Evolutionary conservation across 805 yeast species (phyloP), one percentile per base, ranked within the genome.

Genomic region (Phaffomyces antillensis): DNA sequence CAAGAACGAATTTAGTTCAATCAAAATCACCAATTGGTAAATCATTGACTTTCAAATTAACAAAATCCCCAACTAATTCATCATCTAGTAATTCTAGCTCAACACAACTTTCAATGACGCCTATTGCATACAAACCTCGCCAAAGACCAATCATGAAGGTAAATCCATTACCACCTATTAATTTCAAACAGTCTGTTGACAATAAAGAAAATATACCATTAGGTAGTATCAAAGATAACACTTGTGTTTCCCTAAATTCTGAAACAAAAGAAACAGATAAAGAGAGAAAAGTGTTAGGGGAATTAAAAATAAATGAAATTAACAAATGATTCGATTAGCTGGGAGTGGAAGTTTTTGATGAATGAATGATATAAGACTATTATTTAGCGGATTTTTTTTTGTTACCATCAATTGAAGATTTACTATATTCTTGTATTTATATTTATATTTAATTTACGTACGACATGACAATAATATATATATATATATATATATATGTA

Each of bases 1-100:
- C 54, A 34, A 45, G 36, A 16, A 28, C 30, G 13, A 11, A 12
- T 28, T 15, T 16, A 7, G 11, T 36, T 20, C 36, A 36, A 15
- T 26, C 20, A 9, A 39, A 23, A 9, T 28, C 47, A 1, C 42
- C 44, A 30, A 36, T 34, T 5, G 36, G 23, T 11, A 53, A 52
- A 13, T 47, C 55, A 2, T 16, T 54, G 37, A 58, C 59, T 6
- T 58, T 58, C 45, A 50, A 54, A 36, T 41, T 56, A 10, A 46
- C 46, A 7, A 44, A 48, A 13, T 26, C 52, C 4, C 40, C 47
- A 40, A 11, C 7, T 23, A 28, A 28, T 28, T 12, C 30, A 28
- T 28, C 42, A 28, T 15, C 34, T 16, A 26, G 20, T 7, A 35
- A 41, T 3, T 18, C 23, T 15, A 31, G 40, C 23, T 28, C 39